These are phyloP conservation scores for Geranomyces variabilis DNA, from an alignment of 192 early-diverging fungal genomes.

Conservation along the genomic window DNA sequence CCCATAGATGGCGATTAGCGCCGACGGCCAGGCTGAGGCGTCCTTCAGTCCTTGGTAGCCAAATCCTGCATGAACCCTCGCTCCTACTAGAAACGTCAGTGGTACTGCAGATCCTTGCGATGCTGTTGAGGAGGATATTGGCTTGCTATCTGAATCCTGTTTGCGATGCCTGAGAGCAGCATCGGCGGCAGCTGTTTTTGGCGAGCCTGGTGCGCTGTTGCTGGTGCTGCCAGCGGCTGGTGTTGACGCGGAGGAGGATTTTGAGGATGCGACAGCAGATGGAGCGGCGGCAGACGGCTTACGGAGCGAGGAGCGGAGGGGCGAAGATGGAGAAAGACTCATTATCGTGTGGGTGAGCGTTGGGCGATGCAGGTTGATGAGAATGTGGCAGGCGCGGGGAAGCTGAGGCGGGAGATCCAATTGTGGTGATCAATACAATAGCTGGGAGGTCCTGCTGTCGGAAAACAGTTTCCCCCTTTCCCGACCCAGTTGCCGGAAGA, in stretches of 20 bases:
- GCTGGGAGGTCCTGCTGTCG: too few species aligned
- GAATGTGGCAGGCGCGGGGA: too few species aligned
- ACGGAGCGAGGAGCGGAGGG: slow-evolving; percentile 1
- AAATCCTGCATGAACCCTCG: background rate
- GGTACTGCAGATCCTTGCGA: background rate
- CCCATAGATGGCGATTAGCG: slow-evolving; percentile 55
- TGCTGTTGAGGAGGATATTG: background rate
- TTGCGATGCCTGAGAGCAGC: background rate
- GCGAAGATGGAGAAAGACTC: background rate
- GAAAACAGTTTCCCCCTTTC: too few species aligned
- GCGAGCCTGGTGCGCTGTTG: background rate
- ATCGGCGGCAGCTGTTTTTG: background rate
- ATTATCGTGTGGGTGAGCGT: too few species aligned
- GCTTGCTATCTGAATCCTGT: background rate
- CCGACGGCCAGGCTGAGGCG: slow-evolving; percentile 49
- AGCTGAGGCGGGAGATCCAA: too few species aligned
- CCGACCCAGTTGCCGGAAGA: too few species aligned
- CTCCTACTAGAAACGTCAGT: background rate
- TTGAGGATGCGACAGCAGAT: background rate
- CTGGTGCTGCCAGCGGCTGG: background rate
- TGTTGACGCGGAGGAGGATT: background rate
- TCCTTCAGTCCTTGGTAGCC: slow-evolving; percentile 35
- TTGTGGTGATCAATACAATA: too few species aligned
- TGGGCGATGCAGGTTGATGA: too few species aligned
- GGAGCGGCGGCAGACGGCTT: background rate